Evolutionary conservation across 441 rosid genomes (phyloP).

Genomic region (Sinapis alba): DNA sequence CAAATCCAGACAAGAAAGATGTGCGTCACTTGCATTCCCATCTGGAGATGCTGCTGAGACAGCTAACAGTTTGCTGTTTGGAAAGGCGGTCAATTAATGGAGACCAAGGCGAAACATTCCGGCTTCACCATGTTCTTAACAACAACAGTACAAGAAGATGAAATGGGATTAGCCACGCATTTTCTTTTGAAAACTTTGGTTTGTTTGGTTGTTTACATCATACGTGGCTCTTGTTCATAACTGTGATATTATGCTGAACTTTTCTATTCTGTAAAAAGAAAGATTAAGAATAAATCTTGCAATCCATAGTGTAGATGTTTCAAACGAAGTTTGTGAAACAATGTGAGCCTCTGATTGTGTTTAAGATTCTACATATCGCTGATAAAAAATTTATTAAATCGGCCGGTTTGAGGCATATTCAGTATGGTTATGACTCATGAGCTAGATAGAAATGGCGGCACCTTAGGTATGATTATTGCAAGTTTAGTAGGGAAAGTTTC

Average conservation of each 20-base stretch:
- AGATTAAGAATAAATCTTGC: not conserved
- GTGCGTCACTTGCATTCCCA: conserved; percentile 45
- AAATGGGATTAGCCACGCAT: not conserved
- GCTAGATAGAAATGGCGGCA: no score
- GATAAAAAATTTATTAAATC: not conserved
- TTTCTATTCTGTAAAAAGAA: conserved; percentile 9
- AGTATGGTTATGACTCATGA: no score
- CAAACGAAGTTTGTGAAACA: not conserved
- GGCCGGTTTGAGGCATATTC: no score
- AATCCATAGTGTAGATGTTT: not conserved
- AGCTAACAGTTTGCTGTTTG: conserved; percentile 75
- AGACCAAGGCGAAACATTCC: conserved; percentile 83
- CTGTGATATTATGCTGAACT: conserved; percentile 26
- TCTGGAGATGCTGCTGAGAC: conserved; percentile 82
- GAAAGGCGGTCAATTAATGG: conserved; percentile 74
- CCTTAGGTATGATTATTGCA: no score
- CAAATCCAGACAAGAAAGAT: conserved; percentile 64
- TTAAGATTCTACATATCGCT: not conserved
- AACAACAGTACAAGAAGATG: conserved; percentile 34
- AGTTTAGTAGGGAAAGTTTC: no score
- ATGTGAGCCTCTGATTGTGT: not conserved
- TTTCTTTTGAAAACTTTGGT: conserved; percentile 5
- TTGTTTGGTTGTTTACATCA: conserved; percentile 7
- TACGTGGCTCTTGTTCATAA: conserved; percentile 33
- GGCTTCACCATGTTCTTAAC: conserved; percentile 60